Evolutionary conservation across 352 stramenopile species (phyloP).

Genomic region (Phytophthora capsici): DNA sequence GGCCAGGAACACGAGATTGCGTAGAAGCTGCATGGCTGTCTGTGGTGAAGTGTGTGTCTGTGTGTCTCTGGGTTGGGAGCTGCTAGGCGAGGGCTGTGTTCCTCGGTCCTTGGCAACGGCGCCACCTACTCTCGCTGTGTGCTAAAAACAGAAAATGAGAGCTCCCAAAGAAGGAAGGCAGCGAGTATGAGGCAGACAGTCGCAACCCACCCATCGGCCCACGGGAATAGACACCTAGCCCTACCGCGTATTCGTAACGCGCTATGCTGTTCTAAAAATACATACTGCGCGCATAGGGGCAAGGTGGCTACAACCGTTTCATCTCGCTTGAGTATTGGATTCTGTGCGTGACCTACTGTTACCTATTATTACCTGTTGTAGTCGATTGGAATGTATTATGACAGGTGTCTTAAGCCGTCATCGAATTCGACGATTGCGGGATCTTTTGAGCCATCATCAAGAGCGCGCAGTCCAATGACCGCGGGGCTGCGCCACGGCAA

Average conservation of each 20-base stretch:
- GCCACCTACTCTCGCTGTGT: constrained; percentile 11
- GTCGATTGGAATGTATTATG: neutral
- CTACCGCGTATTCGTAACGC: constrained; percentile 3
- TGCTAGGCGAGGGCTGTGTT: constrained; percentile 4
- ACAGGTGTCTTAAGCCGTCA: constrained; percentile 7
- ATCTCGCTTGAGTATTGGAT: neutral
- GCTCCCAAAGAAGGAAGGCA: constrained; percentile 1
- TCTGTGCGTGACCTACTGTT: neutral
- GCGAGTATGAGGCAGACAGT: constrained; percentile 13
- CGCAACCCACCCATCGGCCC: constrained; percentile 21
- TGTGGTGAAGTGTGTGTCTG: constrained; percentile 6
- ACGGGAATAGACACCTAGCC: constrained; percentile 4
- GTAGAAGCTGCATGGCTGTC: constrained; percentile 33
- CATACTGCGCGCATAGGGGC: constrained; percentile 9
- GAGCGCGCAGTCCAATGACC: constrained; percentile 1
- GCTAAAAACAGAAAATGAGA: constrained; percentile 47
- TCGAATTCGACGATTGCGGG: constrained; percentile 25
- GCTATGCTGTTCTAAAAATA: constrained; percentile 27
- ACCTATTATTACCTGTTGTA: neutral
- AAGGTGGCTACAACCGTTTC: constrained; percentile 11
- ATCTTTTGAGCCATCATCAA: constrained; percentile 19
- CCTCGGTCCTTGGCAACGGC: constrained; percentile 19
- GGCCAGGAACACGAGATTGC: constrained; percentile 32
- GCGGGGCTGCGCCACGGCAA: neutral
- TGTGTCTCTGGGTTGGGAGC: neutral